Conservation (phyloP, 2,329 filamentous ascomycete genomes). For the Fusarium xylarioides region DNA sequence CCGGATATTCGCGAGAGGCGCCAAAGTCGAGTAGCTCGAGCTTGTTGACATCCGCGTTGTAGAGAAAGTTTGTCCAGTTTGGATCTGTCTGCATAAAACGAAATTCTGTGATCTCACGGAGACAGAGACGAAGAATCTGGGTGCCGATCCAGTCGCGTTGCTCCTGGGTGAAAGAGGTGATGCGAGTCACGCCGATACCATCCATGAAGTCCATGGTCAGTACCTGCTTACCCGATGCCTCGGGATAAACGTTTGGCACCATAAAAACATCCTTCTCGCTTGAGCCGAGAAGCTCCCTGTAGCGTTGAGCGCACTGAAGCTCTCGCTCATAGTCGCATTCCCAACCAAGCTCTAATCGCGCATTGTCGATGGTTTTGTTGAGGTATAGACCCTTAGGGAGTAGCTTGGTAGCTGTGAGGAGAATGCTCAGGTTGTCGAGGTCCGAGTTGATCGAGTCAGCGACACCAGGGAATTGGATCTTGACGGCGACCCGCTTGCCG, state of each 20-base stretch:
- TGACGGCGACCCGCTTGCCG: conserved; percentile 84
- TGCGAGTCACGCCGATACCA: conserved; percentile 85
- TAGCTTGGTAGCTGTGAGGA: conserved; percentile 89
- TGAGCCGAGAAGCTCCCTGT: conserved; percentile 72
- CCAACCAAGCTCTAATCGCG: conserved; percentile 90
- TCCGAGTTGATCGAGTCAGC: conserved; percentile 97
- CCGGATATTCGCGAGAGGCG: conserved; percentile 85
- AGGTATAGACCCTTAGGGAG: conserved; percentile 92
- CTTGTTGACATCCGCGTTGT: conserved; percentile 74
- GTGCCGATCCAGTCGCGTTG: conserved; percentile 97
- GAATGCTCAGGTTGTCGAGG: conserved; percentile 88
- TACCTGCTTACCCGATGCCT: conserved; percentile 86
- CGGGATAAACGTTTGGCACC: conserved; percentile 79
- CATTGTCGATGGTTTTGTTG: conserved; percentile 97
- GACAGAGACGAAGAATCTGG: conserved; percentile 88
- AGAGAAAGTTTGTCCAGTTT: conserved; percentile 99
- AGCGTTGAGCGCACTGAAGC: conserved; percentile 80
- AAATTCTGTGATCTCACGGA: conserved; percentile 94
- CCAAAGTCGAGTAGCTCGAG: conserved; percentile 97
- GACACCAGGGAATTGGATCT: conserved; percentile 97
- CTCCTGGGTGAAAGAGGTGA: conserved; percentile 77
- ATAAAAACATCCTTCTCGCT: conserved; percentile 75
- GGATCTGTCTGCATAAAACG: conserved; percentile 99
- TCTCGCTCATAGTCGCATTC: conserved; percentile 96
- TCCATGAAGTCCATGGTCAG: conserved; percentile 93